phyloP scores from a whole-genome alignment of 495 filamentous ascomycete species.

The Copromyces sp. region DNA sequence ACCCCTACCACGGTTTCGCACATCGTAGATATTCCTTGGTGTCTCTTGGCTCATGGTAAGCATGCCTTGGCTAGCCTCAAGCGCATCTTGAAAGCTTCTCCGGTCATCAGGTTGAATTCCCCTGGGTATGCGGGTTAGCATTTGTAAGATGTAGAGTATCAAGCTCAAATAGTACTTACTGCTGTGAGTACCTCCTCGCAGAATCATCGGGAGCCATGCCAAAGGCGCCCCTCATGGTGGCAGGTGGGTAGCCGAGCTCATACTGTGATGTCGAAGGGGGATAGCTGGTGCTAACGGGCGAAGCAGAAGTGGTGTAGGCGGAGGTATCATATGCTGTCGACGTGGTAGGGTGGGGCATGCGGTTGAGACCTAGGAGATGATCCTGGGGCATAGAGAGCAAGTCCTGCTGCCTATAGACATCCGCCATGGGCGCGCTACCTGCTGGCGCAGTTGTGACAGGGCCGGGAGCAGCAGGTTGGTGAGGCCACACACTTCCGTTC shows the following conservation, averaged over 20 bases:
- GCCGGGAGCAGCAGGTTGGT: constrained; percentile 58
- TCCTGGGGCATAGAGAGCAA: constrained; percentile 70
- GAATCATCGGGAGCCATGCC: constrained; percentile 49
- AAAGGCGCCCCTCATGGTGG: constrained; percentile 52
- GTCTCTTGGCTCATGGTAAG: constrained; percentile 88
- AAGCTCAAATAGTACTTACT: constrained; percentile 73
- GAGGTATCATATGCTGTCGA: constrained; percentile 39
- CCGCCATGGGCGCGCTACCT: constrained; percentile 59
- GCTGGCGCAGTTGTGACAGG: constrained; percentile 60
- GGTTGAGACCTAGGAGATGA: constrained; percentile 46
- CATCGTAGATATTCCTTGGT: constrained; percentile 78
- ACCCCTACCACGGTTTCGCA: constrained; percentile 44
- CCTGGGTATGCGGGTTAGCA: constrained; percentile 28
- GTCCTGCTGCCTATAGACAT: constrained; percentile 49
- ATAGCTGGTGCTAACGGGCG: constrained; percentile 54
- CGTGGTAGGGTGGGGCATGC: constrained; percentile 37
- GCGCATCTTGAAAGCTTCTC: constrained; percentile 65
- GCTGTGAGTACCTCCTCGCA: constrained; percentile 73
- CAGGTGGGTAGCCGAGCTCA: constrained; percentile 51
- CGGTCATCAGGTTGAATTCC: constrained; percentile 49
- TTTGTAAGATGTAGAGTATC: constrained; percentile 7
- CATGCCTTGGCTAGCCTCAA: constrained; percentile 80
- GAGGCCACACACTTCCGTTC: constrained; percentile 38
- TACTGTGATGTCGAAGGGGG: constrained; percentile 61
- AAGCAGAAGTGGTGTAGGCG: constrained; percentile 43